Percentiles rank a stretch among this genome's conserved stretches.
Evolutionary conservation across 108 stramenopile genomes (phyloP).

Genomic region (Nannochloropsis granulata): DNA sequence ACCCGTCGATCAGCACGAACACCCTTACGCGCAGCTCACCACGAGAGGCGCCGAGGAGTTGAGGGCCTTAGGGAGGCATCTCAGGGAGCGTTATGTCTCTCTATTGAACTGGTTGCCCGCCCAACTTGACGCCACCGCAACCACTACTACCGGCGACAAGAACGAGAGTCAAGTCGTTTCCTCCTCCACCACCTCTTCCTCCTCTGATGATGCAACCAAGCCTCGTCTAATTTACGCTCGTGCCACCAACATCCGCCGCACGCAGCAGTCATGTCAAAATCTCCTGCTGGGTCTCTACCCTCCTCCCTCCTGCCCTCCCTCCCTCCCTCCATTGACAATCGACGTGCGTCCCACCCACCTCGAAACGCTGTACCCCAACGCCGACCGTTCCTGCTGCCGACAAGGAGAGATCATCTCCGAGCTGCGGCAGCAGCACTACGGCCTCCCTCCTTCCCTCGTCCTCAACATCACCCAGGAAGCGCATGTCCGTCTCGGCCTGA

Average conservation of each 20-base stretch:
- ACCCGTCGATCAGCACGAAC: not conserved
- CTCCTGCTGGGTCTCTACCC: constrained; percentile 6
- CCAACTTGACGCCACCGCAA: not conserved
- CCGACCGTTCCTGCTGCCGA: not conserved
- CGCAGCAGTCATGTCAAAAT: constrained; percentile 15
- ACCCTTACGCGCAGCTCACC: not conserved
- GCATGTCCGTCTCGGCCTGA: not conserved
- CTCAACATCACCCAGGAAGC: not conserved
- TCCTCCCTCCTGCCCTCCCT: not conserved
- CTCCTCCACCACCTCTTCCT: not conserved
- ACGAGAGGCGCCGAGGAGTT: not conserved
- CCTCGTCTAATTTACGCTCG: not conserved
- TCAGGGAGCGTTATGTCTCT: not conserved
- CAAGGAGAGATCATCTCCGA: constrained; percentile 1
- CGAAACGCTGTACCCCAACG: not conserved
- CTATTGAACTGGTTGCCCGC: not conserved
- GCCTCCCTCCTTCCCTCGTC: not conserved
- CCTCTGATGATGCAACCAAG: not conserved
- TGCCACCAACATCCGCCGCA: not conserved
- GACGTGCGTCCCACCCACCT: not conserved
- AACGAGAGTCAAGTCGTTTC: not conserved
- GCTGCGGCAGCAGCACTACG: not conserved
- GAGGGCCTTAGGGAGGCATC: not conserved
- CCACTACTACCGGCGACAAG: no score
- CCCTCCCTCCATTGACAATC: not conserved